Base-by-base conservation (phyloP, 2,329 filamentous ascomycete genomes). In the Leptographium lundbergii region DNA sequence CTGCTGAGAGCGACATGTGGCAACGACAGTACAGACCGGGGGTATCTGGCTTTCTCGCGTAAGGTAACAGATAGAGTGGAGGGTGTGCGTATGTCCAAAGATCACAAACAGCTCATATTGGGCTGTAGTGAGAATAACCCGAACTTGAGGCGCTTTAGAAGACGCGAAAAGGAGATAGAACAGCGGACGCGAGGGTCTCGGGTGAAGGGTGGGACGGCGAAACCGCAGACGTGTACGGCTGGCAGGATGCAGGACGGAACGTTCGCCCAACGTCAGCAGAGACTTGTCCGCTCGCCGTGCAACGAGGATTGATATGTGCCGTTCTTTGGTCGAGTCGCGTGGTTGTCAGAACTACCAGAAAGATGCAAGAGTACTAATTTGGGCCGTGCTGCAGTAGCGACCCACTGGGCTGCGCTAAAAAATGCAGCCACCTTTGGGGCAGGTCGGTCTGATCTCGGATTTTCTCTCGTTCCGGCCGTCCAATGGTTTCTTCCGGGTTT, bases 401-500 rank as follows among this genome's bases (percentile, higher is more conserved):
- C 42, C 45, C 45, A 19, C 55, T 50, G 32, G 22, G 17, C 32
- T 10, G 29, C 32, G 19, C n/a, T 54, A 54, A n/a, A 22, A 34
- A 3, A 34, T 53, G 14, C 51, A 6, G 3, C 19, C 19, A 34
- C 2, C 19, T 4, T 52, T 34, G 29, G 14, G 17, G 6, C 6
- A n/a, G 32, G 32, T 9, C 7, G 32, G 32, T 34, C 32, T 34
- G 6, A 13, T 19, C 24, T 55, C 54, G 53, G 58, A 53, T 32
- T 56, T 53, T 56, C 48, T 53, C n/a, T 59, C 10, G 10, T 57
- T 60, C 59, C 59, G 59, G 22, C 36, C 27, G 50, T 57, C 61
- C 62, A 63, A 63, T 63, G 54, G 59, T 47, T 56, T 60, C 59
- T 54, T 54, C 39, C 53, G 58, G 47, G 62, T 62, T 63, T 60